phyloP scores from a whole-genome alignment of 768 basidiomycete species.

The Suillus hirtellus region DNA sequence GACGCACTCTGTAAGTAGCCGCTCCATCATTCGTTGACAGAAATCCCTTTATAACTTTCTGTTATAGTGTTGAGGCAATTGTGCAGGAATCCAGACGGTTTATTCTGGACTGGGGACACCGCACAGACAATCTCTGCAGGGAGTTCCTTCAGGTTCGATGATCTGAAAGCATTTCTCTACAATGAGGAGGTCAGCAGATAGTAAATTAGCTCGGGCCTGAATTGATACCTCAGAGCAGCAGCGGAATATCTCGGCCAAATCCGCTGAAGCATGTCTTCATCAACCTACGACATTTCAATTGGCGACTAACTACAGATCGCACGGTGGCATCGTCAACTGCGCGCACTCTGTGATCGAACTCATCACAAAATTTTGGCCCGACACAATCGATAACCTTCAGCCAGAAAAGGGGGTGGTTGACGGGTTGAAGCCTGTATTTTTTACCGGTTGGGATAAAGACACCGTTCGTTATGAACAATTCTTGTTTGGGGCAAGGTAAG shows the following conservation, averaged over 20 bases:
- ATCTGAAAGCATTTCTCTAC: conserved; percentile 66
- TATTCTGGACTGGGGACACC: conserved; percentile 82
- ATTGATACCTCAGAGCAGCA: conserved; percentile 16
- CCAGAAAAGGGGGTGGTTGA: conserved; percentile 56
- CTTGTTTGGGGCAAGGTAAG: conserved; percentile 50
- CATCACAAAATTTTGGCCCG: conserved; percentile 60
- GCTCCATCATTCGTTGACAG: background rate
- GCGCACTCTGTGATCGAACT: conserved; percentile 66
- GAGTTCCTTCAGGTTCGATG: conserved; percentile 74
- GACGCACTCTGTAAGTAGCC: conserved; percentile 53
- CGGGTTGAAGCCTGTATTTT: conserved; percentile 60
- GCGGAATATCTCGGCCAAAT: conserved; percentile 16
- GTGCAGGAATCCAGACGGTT: conserved; percentile 61
- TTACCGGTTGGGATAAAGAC: conserved; percentile 47
- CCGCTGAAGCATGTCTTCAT: conserved; percentile 17
- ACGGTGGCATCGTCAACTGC: conserved; percentile 73
- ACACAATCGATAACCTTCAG: conserved; percentile 59
- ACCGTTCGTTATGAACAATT: conserved; percentile 53
- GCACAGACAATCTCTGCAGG: conserved; percentile 77
- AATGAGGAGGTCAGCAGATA: conserved; percentile 24
- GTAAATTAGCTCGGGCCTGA: background rate
- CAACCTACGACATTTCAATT: conserved; percentile 54
- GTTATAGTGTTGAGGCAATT: conserved; percentile 56
- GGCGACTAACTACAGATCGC: conserved; percentile 66
- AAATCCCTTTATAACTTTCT: background rate